Conservation (phyloP, 1,139 yeast genomes). For the Nakaseomyces kungkrabaensis region DNA sequence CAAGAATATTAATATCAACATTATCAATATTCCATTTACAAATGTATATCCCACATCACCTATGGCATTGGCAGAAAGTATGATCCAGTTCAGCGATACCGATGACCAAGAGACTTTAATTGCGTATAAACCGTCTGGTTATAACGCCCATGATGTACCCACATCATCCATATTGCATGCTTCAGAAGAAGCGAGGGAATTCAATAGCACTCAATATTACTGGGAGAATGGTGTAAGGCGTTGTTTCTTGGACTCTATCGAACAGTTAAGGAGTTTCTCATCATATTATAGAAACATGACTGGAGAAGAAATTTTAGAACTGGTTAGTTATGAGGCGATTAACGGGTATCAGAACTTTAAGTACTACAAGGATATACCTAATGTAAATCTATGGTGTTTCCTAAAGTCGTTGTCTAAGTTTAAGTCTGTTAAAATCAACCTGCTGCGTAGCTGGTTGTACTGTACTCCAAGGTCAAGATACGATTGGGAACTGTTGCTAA, state of each 20-base stretch:
- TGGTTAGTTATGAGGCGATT: conserved; percentile 14
- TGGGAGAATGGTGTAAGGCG: conserved; percentile 20
- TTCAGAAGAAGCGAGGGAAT: conserved; percentile 3
- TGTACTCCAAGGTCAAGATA: conserved; percentile 31
- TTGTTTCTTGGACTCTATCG: conserved; percentile 13
- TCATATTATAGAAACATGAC: conserved; percentile 6
- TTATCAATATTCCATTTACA: conserved; percentile 28
- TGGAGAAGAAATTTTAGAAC: conserved; percentile 9
- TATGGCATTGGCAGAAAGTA: conserved; percentile 17
- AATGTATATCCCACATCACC: conserved; percentile 27
- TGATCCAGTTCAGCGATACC: conserved; percentile 6
- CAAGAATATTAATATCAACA: conserved; percentile 21
- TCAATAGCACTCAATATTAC: conserved; percentile 9
- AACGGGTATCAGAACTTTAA: conserved; percentile 23
- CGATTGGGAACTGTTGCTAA: conserved; percentile 31
- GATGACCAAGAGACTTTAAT: conserved; percentile 23
- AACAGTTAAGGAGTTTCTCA: conserved; percentile 1
- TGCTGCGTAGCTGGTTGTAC: conserved; percentile 30
- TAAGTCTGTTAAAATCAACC: conserved; percentile 28
- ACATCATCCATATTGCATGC: neutral
- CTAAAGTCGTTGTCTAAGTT: conserved; percentile 25
- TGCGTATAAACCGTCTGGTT: conserved; percentile 6
- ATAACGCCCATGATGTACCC: conserved; percentile 7
- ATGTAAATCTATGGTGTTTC: conserved; percentile 28
- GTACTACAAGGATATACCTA: conserved; percentile 26